phyloP scores from a whole-genome alignment of 306 rosid genomes.

The Malus sieversii region DNA sequence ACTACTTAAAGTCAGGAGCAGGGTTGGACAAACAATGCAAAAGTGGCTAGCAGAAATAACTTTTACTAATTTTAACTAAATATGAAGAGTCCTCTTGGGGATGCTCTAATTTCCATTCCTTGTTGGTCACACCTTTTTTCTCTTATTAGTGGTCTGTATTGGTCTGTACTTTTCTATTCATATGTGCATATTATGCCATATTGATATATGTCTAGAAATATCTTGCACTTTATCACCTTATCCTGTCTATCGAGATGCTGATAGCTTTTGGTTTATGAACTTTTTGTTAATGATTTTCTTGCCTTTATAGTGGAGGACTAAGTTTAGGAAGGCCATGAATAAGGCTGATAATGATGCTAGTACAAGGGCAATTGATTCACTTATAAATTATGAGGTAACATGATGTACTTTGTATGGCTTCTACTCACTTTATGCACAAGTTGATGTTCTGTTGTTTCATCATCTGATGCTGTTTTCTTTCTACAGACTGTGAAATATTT shows the following conservation, averaged over 20 bases:
- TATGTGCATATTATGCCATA: background rate
- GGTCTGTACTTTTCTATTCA: background rate
- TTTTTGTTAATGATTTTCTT: slow-evolving; percentile 16
- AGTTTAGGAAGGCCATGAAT: slow-evolving; percentile 91
- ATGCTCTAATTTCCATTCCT: background rate
- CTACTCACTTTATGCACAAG: background rate
- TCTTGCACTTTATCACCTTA: background rate
- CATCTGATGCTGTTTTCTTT: background rate
- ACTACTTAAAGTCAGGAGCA: background rate
- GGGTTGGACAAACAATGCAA: background rate
- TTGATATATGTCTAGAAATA: background rate
- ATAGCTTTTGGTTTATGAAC: background rate
- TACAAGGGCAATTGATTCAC: slow-evolving; percentile 82
- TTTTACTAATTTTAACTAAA: background rate
- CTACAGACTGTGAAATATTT: slow-evolving; percentile 90
- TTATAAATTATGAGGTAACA: slow-evolving; percentile 88
- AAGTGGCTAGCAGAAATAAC: background rate
- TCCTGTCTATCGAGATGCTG: background rate
- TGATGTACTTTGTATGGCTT: slow-evolving; percentile 3
- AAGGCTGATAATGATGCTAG: slow-evolving; percentile 94
- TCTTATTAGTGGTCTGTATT: background rate
- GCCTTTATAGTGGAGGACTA: slow-evolving; percentile 89
- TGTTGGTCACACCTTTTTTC: background rate
- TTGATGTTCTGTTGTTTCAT: background rate
- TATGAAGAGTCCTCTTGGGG: background rate